Percentiles rank a stretch among this genome's conserved stretches.
phyloP scores from a whole-genome alignment of 2,329 filamentous ascomycete genomes.

The Cladosporium sp. region DNA sequence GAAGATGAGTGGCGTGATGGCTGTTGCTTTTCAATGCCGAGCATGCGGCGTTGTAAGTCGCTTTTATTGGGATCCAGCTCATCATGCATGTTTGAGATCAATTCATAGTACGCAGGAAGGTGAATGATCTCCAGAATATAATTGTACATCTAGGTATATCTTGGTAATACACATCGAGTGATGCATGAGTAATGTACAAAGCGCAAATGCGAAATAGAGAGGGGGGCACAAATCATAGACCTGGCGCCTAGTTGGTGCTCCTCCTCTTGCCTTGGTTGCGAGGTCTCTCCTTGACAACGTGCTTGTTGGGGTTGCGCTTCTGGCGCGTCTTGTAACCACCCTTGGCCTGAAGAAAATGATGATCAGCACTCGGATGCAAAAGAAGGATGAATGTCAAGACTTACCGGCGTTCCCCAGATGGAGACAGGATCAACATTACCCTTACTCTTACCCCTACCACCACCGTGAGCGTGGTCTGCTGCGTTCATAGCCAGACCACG shows the following conservation, averaged over 20 bases:
- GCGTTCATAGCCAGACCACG: constrained; percentile 99
- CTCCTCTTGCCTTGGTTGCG: constrained; percentile 88
- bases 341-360: constrained; percentile 53
- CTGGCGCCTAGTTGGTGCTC: constrained; percentile 26
- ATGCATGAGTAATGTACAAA: constrained; percentile 11
- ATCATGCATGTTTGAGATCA: too few species aligned
- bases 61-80: too few species aligned
- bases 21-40: too few species aligned
- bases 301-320: constrained; percentile 86
- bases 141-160: constrained; percentile 12
- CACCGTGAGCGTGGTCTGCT: constrained; percentile 96
- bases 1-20: too few species aligned
- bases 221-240: background rate
- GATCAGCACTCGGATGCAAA: background rate
- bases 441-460: constrained; percentile 99
- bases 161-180: constrained; percentile 9
- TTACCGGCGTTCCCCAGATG: constrained; percentile 92
- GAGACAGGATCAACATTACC: constrained; percentile 92
- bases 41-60: too few species aligned
- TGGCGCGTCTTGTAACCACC: constrained; percentile 86
- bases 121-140: background rate
- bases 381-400: constrained; percentile 34
- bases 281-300: constrained; percentile 74
- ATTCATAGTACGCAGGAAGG: too few species aligned
- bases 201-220: background rate